Percentiles rank a stretch among this genome's conserved stretches.
Evolutionary conservation across 129 eudicot species (phyloP).

Genomic region (Sambucus nigra): DNA sequence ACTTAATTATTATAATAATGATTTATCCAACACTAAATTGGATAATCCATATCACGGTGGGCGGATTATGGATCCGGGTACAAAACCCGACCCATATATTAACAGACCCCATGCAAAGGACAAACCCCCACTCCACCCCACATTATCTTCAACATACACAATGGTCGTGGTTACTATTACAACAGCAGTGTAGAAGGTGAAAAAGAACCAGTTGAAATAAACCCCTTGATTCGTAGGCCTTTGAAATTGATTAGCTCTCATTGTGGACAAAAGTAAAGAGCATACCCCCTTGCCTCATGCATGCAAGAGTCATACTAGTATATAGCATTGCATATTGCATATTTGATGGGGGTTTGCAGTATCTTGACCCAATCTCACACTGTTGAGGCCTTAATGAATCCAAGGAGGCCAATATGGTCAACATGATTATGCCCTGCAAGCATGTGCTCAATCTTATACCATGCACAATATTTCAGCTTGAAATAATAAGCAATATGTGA

Average conservation of each 20-base stretch:
- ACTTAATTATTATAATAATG: too few species aligned
- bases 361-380: conserved; percentile 13
- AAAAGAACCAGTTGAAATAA: conserved; percentile 49
- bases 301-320: conserved; percentile 19
- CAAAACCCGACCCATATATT: too few species aligned
- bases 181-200: conserved; percentile 11
- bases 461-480: too few species aligned
- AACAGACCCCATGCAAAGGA: conserved; percentile 29
- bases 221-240: conserved; percentile 19
- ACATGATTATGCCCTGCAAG: conserved; percentile 20
- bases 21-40: conserved; percentile 36
- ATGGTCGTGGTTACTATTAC: conserved; percentile 28
- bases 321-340: conserved; percentile 35
- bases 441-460: too few species aligned
- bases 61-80: too few species aligned
- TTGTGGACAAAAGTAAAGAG: conserved; percentile 37
- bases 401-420: conserved; percentile 8
- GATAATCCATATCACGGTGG: conserved; percentile 27
- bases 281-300: conserved; percentile 46
- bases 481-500: too few species aligned
- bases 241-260: conserved; percentile 55
- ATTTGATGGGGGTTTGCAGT: conserved; percentile 31
- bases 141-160: conserved; percentile 44
- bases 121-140: conserved; percentile 51
- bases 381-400: conserved; percentile 25